Conservation (phyloP, 2,329 filamentous ascomycete species). For the Tolypocladium amazonense region DNA sequence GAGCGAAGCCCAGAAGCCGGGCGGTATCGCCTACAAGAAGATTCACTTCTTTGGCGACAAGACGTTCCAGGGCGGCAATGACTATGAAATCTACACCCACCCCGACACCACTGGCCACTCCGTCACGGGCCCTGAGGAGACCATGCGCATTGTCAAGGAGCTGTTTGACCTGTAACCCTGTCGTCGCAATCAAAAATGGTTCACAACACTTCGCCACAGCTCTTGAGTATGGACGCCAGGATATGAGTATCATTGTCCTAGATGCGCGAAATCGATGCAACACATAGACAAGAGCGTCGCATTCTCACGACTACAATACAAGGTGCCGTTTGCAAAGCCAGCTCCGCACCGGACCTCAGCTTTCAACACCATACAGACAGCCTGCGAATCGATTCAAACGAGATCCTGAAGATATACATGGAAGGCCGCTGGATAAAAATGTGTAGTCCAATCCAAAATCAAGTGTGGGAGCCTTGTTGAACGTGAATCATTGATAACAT, state of each 20-base stretch:
- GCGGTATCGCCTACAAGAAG: slow-evolving; percentile 67
- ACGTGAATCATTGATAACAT: neutral
- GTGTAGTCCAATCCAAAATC: neutral
- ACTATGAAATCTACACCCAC: slow-evolving; percentile 88
- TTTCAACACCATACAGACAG: neutral
- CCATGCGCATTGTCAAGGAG: slow-evolving; percentile 68
- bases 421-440: no score
- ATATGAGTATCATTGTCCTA: neutral
- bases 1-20: slow-evolving; percentile 59
- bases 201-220: neutral
- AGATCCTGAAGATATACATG: neutral
- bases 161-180: slow-evolving; percentile 53
- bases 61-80: slow-evolving; percentile 81
- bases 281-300: neutral
- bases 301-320: neutral
- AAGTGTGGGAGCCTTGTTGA: neutral
- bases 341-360: neutral
- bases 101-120: slow-evolving; percentile 73
- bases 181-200: neutral
- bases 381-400: neutral
- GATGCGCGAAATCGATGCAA: neutral
- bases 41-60: slow-evolving; percentile 99
- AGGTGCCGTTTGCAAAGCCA: neutral
- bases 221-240: neutral
- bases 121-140: slow-evolving; percentile 75